phyloP scores from a whole-genome alignment of 768 basidiomycete genomes.

The Hysterangium stoloniferum region DNA sequence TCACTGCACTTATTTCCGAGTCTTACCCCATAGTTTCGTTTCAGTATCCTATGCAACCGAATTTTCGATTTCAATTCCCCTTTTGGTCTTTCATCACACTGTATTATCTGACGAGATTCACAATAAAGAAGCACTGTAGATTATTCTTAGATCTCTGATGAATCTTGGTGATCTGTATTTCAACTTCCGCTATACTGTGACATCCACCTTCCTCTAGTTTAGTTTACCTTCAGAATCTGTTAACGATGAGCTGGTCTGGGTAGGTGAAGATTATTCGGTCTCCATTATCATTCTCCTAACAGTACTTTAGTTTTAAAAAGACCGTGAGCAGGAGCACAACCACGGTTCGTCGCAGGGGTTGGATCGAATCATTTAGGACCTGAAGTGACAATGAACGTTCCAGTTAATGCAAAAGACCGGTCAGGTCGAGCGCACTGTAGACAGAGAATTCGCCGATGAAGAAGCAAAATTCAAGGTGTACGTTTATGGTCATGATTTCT shows the following conservation, averaged over 20 bases:
- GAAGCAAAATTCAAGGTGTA: constrained; percentile 87
- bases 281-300: constrained; percentile 6
- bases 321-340: constrained; percentile 87
- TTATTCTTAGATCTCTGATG: background rate
- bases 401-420: constrained; percentile 97
- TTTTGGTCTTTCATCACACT: constrained; percentile 7
- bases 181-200: background rate
- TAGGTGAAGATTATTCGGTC: constrained; percentile 19
- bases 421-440: constrained; percentile 92
- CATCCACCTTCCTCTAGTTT: background rate
- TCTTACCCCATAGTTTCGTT: background rate
- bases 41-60: constrained; percentile 1
- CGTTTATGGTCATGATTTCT: constrained; percentile 24
- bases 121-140: constrained; percentile 8
- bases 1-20: background rate
- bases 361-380: constrained; percentile 11
- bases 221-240: background rate
- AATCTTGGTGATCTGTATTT: background rate
- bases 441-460: constrained; percentile 88
- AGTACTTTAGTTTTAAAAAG: constrained; percentile 73
- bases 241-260: constrained; percentile 51
- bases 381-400: constrained; percentile 10
- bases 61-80: background rate
- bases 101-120: constrained; percentile 4
- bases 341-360: constrained; percentile 43